Conservation (phyloP, 2,329 filamentous ascomycete species). For the Hypoxylon sp. region DNA sequence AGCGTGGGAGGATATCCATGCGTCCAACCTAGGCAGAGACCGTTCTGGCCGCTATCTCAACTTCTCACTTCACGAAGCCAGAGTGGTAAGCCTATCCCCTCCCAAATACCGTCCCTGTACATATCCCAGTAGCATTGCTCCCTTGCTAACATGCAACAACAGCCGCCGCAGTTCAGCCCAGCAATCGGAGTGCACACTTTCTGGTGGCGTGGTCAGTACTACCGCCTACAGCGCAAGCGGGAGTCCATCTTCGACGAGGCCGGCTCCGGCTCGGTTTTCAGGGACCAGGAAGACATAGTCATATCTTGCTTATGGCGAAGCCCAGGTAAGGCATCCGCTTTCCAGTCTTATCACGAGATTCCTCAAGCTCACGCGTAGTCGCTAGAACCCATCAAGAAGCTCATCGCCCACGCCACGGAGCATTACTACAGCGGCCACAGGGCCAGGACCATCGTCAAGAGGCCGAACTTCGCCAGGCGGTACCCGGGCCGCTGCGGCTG, state of each 20-base stretch:
- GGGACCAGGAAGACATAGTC: slow-evolving; percentile 65
- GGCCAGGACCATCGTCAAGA: slow-evolving; percentile 70
- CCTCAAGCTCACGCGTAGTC: slow-evolving; percentile 18
- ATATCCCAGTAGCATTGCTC: background rate
- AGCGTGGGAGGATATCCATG: slow-evolving; percentile 63
- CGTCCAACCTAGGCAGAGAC: slow-evolving; percentile 49
- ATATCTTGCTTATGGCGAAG: slow-evolving; percentile 68
- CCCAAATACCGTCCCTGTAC: background rate
- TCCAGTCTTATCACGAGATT: background rate
- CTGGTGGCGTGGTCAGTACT: slow-evolving; percentile 66
- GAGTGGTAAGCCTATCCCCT: slow-evolving; percentile 55
- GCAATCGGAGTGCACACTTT: slow-evolving; percentile 66
- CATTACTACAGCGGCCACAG: slow-evolving; percentile 65
- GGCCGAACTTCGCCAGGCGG: slow-evolving; percentile 63
- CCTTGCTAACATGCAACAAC: slow-evolving; percentile 10
- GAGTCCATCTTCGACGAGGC: slow-evolving; percentile 56
- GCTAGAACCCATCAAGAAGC: slow-evolving; percentile 65
- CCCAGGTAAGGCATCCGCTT: slow-evolving; percentile 47
- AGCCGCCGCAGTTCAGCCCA: slow-evolving; percentile 66
- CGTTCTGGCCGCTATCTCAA: slow-evolving; percentile 63
- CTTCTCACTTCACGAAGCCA: slow-evolving; percentile 69
- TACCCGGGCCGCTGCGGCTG: slow-evolving; percentile 62
- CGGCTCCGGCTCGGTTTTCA: slow-evolving; percentile 56
- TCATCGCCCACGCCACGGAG: slow-evolving; percentile 66
- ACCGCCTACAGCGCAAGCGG: slow-evolving; percentile 60